Evolutionary conservation across 495 filamentous ascomycete genomes (phyloP), one percentile per base, ranked within the genome.

Genomic region (Lineolata rhizophorae): DNA sequence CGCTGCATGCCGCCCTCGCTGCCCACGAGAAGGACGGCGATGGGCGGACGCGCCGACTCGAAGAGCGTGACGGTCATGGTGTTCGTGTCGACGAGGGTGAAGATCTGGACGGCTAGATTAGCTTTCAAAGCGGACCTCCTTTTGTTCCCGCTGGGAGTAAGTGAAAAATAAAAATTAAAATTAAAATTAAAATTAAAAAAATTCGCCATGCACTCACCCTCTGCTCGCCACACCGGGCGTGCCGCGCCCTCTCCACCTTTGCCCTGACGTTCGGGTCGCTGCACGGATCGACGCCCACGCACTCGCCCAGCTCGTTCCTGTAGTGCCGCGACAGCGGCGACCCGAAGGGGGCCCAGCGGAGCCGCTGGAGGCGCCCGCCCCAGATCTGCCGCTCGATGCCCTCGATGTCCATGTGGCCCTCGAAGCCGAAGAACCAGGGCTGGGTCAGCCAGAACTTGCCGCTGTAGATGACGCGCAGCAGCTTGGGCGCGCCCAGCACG

Each of bases 1-100:
- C 54, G 40, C 35, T 50, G 38, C 54, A 57, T 58, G 27, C 54
- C 57, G 13, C 55, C 57, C 37, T 55, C 55, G 10, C 35, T 31
- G 10, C 52, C 57, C 27, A 40, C 49, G 27, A 57, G 30, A 18
- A 59, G 30, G 16, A 50, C 43, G 16, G 44, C 50, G 9, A 46
- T 40, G 13, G 55, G 57, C n/a, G 48, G 57, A 18, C 47, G 39
- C 18, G 38, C 44, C 13, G 54, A 57, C 5, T 29, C 18, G 35
- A 58, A 52, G 5, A 50, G 35, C 2, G 41, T 56, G 18, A 50
- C 54, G 30, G 37, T 53, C 57, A 47, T 47, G 4, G 35, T 42
- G 18, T 31, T 18, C 36, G 45, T 45, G 27, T 47, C 42, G 4
- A 52, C 32, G 4, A 52, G 22, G 1, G 47, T 52, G 32, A 50